Conservation (phyloP, 305 asterid genomes). For the Solanum hybrid region DNA sequence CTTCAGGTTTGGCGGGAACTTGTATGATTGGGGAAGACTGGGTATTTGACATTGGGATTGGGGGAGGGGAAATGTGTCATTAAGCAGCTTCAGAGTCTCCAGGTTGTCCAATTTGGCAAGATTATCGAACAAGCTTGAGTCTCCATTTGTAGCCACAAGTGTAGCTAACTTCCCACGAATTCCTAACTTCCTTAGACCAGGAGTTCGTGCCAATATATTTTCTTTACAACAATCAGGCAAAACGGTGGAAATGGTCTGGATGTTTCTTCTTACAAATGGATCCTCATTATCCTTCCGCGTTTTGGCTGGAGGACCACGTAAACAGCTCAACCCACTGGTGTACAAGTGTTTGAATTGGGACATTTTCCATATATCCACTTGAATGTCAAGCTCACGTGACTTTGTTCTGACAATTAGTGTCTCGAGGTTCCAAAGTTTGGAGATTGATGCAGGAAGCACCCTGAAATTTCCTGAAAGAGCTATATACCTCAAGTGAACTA, state of each 20-base stretch:
- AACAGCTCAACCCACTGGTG: conserved; percentile 15
- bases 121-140: conserved; percentile 17
- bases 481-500: conserved; percentile 20
- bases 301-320: conserved; percentile 20
- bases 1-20: conserved; percentile 24
- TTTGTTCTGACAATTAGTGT: conserved; percentile 15
- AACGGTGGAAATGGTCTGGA: conserved; percentile 19
- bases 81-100: conserved; percentile 21
- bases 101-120: conserved; percentile 20
- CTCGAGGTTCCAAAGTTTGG: conserved; percentile 22
- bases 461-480: conserved; percentile 15
- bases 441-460: conserved; percentile 21
- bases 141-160: not conserved
- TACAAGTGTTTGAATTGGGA: conserved; percentile 21
- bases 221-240: conserved; percentile 20
- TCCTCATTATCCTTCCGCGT: conserved; percentile 18
- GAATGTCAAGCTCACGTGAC: conserved; percentile 10
- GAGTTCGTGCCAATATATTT: conserved; percentile 21
- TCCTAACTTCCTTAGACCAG: conserved; percentile 25
- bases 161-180: conserved; percentile 12
- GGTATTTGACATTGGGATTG: conserved; percentile 9
- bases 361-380: conserved; percentile 24
- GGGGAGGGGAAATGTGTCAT: conserved; percentile 19
- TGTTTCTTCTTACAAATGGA: conserved; percentile 17
- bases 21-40: conserved; percentile 13